Base-by-base conservation (phyloP, 2,329 filamentous ascomycete genomes). In the Aspergillus ochraceus region DNA sequence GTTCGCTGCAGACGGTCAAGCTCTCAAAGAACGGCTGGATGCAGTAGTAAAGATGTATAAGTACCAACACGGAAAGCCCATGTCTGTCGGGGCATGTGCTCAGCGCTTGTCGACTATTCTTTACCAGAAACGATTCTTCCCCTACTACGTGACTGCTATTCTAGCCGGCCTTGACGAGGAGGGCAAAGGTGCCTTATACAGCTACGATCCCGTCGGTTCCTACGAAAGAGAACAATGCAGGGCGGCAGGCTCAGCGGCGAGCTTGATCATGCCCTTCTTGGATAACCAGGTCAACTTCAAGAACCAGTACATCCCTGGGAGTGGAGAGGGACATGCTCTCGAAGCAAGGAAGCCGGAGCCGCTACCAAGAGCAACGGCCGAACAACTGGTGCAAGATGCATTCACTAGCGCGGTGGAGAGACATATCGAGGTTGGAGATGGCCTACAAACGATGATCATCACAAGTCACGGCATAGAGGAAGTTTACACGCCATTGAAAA, bases 211-310 rank as follows among this genome's bases (percentile, higher is more conserved):
- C 1, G 95, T 99, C 47, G 95, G 95, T 68, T 96, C 91, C 76
- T 99, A 98, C 80, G 95, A 99, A 84, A 84, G 95, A 66, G 95
- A 99, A 81, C 91, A 96, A 81, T 97, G 93, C 81, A 88, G 94
- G 66, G 93, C 95, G 39, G 95, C 91, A 47, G 95, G 95, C 70
- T 93, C 95, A 14, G 93, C 93, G 20, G 90, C 92, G 56, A 95
- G 91, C 72, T 81, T 99, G 77, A 99, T 99, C 79, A 99, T 97
- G 91, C 95, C 95, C 1, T 99, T 99, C 84, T 81, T 99, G 73
- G 95, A 99, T 79, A 99, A 99, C 78, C 96, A 99, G 80, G 95
- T 99, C 82, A 98, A 98, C 82, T 94, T 94, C 84, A 99, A 97
- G 86, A 99, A 99, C 77, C 94, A 97, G 82, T 96, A 97, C 76